A percentile compares a stretch with the other conserved stretches of the same genome.
phyloP scores from a whole-genome alignment of 192 early-diverging fungal species.

The Podila horticola region DNA sequence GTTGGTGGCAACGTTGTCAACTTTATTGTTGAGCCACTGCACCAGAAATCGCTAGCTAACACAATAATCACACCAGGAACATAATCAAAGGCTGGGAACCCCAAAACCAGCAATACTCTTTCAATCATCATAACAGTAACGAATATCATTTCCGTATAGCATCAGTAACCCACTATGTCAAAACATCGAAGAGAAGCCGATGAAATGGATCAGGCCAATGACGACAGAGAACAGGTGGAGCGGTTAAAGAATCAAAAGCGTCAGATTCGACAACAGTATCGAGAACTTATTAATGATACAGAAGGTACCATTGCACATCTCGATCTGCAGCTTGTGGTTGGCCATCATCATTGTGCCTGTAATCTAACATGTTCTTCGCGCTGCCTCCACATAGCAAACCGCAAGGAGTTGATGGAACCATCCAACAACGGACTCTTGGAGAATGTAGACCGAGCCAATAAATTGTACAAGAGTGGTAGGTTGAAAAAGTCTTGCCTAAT shows the following conservation, averaged over 20 bases:
- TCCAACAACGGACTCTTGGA: constrained; percentile 44
- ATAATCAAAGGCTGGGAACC: background rate
- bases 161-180: background rate
- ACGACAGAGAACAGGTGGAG: constrained; percentile 13
- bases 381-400: constrained; percentile 19
- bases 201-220: constrained; percentile 14
- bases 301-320: constrained; percentile 29
- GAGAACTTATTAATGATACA: constrained; percentile 43
- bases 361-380: too few species aligned
- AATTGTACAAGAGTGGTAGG: constrained; percentile 12
- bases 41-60: background rate
- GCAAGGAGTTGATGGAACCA: constrained; percentile 50
- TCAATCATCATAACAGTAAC: background rate
- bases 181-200: background rate
- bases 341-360: background rate
- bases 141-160: background rate
- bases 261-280: constrained; percentile 45
- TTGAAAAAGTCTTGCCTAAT: background rate
- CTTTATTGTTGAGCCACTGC: too few species aligned
- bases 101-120: background rate
- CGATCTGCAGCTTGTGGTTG: background rate
- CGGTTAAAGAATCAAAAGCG: constrained; percentile 45
- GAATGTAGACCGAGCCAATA: constrained; percentile 52
- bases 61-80: background rate
- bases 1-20: too few species aligned